Evolutionary conservation across 176 grass and related monocot species (phyloP), one percentile per base, ranked within the genome.

Genomic region (Juncus effusus): DNA sequence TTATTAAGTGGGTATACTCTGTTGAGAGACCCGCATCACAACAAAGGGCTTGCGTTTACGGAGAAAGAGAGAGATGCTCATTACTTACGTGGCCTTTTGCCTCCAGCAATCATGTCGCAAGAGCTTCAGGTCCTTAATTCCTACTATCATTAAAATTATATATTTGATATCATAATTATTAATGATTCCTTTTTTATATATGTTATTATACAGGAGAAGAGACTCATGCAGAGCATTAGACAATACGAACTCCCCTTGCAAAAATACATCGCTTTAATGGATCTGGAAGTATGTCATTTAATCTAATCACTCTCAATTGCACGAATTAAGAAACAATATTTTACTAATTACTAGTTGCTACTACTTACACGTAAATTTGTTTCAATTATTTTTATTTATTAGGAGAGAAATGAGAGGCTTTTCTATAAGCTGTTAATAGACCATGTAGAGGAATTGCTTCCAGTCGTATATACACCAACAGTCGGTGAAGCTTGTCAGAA

Each of bases 401-500:
- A 96, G 92, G 92, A 96, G 71, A 83, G 87, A 42, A 88, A 96
- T 51, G 92, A 88, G 70, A 85, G 82, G 58, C 56, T 96, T 16
- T 91, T 96, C 78, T 96, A 84, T 65, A 96, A 86, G 79, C 92
- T 96, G 74, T 56, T 96, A 60, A 47, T 91, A 3, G 85, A 96
- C 66, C 82, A 96, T 74, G 87, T 96, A 0, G 92, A 96, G 63
- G 92, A 96, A 66, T 58, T 96, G 62, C 85, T 96, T 42, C 87
- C 92, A 4, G 76, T 96, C 51, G 92, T 96, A 13, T 96, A 96
- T 60, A 91, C 87, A n/a, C 92, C 92, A 35, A 96, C 92, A 41
- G 87, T 96, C 4, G 92, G 92, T n/a, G 84, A 96, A 82, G 92
- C 92, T 15, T 96, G 92, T 80, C 87, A 91, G 77, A 96, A 96